Conservation (phyloP, 2,329 filamentous ascomycete species). For the Fusarium falciforme region DNA sequence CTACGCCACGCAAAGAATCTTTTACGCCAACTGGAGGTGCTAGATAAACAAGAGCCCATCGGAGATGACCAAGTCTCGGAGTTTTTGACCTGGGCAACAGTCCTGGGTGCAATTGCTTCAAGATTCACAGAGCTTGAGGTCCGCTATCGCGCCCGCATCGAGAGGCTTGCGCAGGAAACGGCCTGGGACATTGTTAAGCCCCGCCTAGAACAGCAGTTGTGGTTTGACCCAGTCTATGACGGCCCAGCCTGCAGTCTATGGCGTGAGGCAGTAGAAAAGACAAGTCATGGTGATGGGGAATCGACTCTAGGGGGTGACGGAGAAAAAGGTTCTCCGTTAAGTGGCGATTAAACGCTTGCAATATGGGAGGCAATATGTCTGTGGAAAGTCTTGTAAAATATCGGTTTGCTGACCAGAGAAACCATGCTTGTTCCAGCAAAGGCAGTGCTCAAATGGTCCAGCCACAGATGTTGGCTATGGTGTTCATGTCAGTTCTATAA, state of each 20-base stretch:
- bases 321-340: not conserved
- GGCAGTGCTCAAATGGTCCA: not conserved
- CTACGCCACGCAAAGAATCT: not conserved
- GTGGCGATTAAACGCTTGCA: not conserved
- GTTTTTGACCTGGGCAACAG: not conserved
- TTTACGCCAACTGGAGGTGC: not conserved
- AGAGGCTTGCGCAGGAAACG: not conserved
- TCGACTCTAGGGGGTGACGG: not conserved
- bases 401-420: not conserved
- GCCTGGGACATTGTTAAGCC: not conserved
- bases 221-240: not conserved
- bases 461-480: not conserved
- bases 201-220: not conserved
- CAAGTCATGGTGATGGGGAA: not conserved
- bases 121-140: not conserved
- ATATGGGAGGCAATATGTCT: not conserved
- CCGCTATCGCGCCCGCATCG: not conserved
- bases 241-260: not conserved
- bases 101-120: not conserved
- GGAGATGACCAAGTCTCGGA: not conserved
- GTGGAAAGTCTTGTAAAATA: not conserved
- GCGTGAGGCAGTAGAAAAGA: not conserved
- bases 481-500: not conserved
- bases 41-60: not conserved
- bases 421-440: too few relatives aligned